phyloP scores from a whole-genome alignment of 805 yeast species.

The Helenozyma baotianmanensis region DNA sequence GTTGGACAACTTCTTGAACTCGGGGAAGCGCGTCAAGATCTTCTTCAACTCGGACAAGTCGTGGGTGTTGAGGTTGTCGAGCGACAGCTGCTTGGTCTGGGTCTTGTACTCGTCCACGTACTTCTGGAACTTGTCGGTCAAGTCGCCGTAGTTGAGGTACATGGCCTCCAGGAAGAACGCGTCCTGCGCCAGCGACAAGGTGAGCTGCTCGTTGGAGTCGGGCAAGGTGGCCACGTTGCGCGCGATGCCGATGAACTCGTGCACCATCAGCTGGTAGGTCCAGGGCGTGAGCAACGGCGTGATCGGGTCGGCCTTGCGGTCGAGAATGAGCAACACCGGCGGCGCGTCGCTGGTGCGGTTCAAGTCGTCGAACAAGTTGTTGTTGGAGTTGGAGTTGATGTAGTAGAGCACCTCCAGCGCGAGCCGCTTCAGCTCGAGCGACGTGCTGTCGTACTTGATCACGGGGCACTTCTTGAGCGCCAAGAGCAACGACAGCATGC shows the following conservation, averaged over 20 bases:
- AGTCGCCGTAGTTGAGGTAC: slow-evolving; percentile 90
- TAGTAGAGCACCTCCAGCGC: slow-evolving; percentile 62
- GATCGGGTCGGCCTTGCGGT: slow-evolving; percentile 84
- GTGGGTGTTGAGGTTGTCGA: slow-evolving; percentile 53
- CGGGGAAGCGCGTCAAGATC: slow-evolving; percentile 90
- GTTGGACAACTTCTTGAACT: slow-evolving; percentile 79
- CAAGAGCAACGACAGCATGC: slow-evolving; percentile 53
- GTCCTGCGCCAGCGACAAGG: slow-evolving; percentile 61
- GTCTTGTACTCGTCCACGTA: slow-evolving; percentile 79
- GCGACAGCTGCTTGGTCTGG: slow-evolving; percentile 64
- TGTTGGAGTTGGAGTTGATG: slow-evolving; percentile 49
- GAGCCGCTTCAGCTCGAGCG: slow-evolving; percentile 58
- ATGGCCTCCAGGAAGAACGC: slow-evolving; percentile 72
- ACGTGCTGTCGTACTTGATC: slow-evolving; percentile 71
- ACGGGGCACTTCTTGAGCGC: slow-evolving; percentile 75
- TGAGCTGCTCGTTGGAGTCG: slow-evolving; percentile 43
- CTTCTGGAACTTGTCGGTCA: slow-evolving; percentile 80
- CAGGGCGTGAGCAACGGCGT: slow-evolving; percentile 93
- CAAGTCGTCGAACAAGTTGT: slow-evolving; percentile 60
- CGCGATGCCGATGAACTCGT: slow-evolving; percentile 78
- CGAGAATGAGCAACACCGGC: slow-evolving; percentile 71
- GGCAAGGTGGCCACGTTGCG: slow-evolving; percentile 76
- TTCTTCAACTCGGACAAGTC: slow-evolving; percentile 86
- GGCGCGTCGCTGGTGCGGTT: slow-evolving; percentile 59
- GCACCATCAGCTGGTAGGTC: slow-evolving; percentile 98